Conservation (phyloP, 2,329 filamentous ascomycete genomes). For the Alternaria atra region DNA sequence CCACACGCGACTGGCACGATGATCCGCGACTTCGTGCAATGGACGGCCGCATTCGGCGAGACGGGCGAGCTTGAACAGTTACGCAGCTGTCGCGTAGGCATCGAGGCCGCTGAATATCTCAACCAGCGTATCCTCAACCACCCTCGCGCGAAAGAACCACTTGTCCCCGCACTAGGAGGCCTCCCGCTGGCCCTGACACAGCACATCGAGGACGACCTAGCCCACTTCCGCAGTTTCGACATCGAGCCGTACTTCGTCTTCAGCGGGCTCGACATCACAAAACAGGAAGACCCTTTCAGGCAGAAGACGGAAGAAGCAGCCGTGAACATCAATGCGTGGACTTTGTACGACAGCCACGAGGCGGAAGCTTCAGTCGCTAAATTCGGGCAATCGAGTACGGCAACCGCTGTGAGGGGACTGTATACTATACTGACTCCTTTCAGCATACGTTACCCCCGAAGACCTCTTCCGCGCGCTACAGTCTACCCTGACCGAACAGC, state of each 20-base stretch:
- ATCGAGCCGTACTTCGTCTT: conserved; percentile 91
- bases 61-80: conserved; percentile 74
- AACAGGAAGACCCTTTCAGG: conserved; percentile 68
- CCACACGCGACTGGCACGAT: conserved; percentile 42
- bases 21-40: conserved; percentile 64
- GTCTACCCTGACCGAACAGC: conserved; percentile 72
- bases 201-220: conserved; percentile 79
- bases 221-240: conserved; percentile 72
- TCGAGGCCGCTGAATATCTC: conserved; percentile 92
- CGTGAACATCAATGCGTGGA: conserved; percentile 83
- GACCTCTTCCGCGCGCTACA: conserved; percentile 81
- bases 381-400: conserved; percentile 83
- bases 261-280: conserved; percentile 82
- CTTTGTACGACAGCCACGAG: conserved; percentile 81
- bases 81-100: conserved; percentile 77
- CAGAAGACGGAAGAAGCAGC: conserved; percentile 70
- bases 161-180: conserved; percentile 88
- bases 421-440: conserved; percentile 19
- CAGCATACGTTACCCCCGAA: conserved; percentile 71
- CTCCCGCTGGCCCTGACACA: conserved; percentile 79
- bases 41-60: conserved; percentile 63
- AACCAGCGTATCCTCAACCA: conserved; percentile 70
- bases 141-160: conserved; percentile 75
- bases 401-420: neutral
- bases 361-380: conserved; percentile 82